Conservation (phyloP, 371 early-diverging fungal species). For the Lichtheimia ramosa region DNA sequence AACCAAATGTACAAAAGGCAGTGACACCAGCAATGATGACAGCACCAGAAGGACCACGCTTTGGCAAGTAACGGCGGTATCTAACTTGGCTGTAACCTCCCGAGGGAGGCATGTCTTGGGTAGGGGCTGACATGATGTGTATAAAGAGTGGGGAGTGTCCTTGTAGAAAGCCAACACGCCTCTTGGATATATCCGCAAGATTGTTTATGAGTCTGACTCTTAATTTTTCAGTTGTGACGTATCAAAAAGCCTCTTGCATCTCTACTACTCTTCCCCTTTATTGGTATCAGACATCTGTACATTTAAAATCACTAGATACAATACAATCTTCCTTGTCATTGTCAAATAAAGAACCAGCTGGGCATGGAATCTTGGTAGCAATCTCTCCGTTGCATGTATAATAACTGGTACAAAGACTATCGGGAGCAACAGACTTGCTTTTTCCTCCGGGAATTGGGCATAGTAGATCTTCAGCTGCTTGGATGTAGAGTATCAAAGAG, state of each 20-base stretch:
- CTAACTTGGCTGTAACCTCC: conserved; percentile 76
- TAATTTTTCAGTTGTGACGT: not conserved
- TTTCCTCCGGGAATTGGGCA: conserved; percentile 8
- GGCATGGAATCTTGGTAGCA: not conserved
- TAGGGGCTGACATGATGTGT: conserved; percentile 15
- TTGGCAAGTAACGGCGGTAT: conserved; percentile 89
- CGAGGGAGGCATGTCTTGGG: conserved; percentile 75
- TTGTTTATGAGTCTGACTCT: conserved; percentile 2
- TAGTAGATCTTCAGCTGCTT: not conserved
- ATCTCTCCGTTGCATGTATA: conserved; percentile 2
- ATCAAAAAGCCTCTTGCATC: not conserved
- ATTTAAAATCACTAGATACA: not conserved
- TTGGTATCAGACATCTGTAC: not conserved
- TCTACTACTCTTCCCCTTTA: no score
- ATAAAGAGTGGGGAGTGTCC: conserved; percentile 22
- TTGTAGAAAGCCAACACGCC: not conserved
- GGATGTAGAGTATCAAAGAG: not conserved
- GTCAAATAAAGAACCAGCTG: conserved; percentile 5
- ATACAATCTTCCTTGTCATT: not conserved
- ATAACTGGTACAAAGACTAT: conserved; percentile 1
- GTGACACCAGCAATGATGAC: conserved; percentile 56
- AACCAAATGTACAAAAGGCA: conserved; percentile 54
- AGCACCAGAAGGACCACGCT: conserved; percentile 82
- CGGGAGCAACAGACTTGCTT: not conserved
- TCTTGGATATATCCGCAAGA: conserved; percentile 1